Conservation (phyloP, 2,329 filamentous ascomycete species). For the Colletotrichum sp. region DNA sequence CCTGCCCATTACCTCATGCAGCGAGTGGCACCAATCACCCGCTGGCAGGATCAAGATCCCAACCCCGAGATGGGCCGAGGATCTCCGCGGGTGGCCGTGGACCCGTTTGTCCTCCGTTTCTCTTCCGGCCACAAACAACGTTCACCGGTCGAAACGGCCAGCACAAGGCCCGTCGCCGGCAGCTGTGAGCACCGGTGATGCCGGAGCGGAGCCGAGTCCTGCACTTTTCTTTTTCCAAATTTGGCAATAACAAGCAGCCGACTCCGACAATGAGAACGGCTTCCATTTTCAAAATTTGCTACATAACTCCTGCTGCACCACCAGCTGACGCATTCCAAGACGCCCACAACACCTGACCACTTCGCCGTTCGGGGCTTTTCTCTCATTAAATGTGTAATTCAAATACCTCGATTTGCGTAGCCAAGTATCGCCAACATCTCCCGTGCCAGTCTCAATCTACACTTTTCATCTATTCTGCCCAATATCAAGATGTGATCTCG, state of each 20-base stretch:
- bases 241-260: not conserved
- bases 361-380: not conserved
- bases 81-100: not conserved
- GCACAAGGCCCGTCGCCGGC: not conserved
- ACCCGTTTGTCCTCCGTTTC: not conserved
- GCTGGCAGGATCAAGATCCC: not conserved
- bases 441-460: not conserved
- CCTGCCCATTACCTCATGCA: conserved; percentile 1
- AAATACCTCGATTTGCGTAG: not conserved
- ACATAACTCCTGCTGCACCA: not conserved
- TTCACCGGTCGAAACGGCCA: conserved; percentile 2
- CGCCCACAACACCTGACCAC: not conserved
- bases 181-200: not conserved
- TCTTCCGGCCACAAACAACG: not conserved
- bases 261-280: not conserved
- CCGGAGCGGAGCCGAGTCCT: not conserved
- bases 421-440: not conserved
- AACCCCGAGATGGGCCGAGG: conserved; percentile 7
- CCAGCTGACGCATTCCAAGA: not conserved
- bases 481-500: not conserved
- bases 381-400: not conserved
- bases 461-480: not conserved
- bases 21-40: not conserved
- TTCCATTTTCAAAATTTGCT: not conserved
- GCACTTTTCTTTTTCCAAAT: not conserved